Evolutionary conservation across 306 rosid genomes (phyloP), one percentile per base, ranked within the genome.

Genomic region (Vicia villosa): DNA sequence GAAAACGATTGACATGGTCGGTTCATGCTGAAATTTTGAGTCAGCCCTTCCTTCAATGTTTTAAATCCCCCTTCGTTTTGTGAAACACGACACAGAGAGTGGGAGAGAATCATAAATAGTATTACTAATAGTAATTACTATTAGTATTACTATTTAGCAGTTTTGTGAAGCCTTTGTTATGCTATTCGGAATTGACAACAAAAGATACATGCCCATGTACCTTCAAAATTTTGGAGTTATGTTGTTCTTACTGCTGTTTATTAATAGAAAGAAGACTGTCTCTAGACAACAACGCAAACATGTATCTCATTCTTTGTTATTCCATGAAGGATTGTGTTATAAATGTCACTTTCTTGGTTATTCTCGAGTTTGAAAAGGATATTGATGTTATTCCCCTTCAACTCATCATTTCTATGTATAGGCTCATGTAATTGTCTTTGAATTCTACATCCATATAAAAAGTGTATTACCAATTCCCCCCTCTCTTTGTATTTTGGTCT

Each of bases 401-500:
- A 34, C 38, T 34, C 38, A 7, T 34, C 38, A 34, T 34, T 8
- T 34, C 38, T 34, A 34, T 34, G 38, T 34, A 34, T 34, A 8
- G 10, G 38, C 38, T 34, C 38, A 34, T 34, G 38, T 42, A 42
- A n/a, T 2, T n/a, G 19, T 45, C 16, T 45, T n/a, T 45, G 17
- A 45, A 46, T 6, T 46, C 52, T 46, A n/a, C 52, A 46, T 15
- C 52, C 20, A 46, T 46, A 46, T n/a, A 8, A 46, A 17, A 45
- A 46, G 10, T n/a, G 16, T 54, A 54, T 22, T 54, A 22, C 16
- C 60, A 6, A 54, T 54, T 54, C 34, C 32, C 13, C 60, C 13
- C 15, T 52, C 32, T 8, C 32, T 11, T 22, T 54, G 34, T 72
- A 47, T 11, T 61, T 61, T 61, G 49, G 58, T 72, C 17, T 50